Conservation (phyloP, 345 rosid genomes). For the Anacardium occidentale region DNA sequence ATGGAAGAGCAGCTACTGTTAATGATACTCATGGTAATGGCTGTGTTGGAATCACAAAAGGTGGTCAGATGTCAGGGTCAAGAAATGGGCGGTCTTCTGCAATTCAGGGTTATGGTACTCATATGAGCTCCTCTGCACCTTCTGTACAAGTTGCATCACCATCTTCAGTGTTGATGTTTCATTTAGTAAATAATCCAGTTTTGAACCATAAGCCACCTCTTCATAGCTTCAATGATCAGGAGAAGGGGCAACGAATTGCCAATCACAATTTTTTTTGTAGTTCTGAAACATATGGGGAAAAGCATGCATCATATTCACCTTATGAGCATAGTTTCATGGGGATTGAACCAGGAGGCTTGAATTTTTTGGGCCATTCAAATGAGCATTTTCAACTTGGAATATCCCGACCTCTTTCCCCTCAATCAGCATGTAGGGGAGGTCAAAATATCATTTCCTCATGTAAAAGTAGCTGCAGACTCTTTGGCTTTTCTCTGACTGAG, state of each 20-base stretch:
- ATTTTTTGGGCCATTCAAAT: conserved; percentile 21
- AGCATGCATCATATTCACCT: conserved; percentile 18
- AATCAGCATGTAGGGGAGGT: conserved; percentile 24
- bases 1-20: conserved; percentile 27
- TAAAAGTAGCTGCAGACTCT: conserved; percentile 85
- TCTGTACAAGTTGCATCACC: conserved; percentile 63
- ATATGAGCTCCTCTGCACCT: conserved; percentile 32
- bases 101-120: conserved; percentile 41
- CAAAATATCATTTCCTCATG: conserved; percentile 50
- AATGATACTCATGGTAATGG: conserved; percentile 44
- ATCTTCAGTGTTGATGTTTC: conserved; percentile 70
- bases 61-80: conserved; percentile 39
- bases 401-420: conserved; percentile 28
- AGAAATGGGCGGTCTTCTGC: conserved; percentile 55
- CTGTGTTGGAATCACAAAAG: conserved; percentile 34
- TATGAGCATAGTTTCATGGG: conserved; percentile 3
- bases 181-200: conserved; percentile 38
- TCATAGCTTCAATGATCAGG: conserved; percentile 21
- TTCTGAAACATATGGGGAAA: conserved; percentile 26
- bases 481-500: conserved; percentile 84
- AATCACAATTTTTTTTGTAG: conserved; percentile 14
- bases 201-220: conserved; percentile 17
- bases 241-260: conserved; percentile 21
- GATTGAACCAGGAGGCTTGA: conserved; percentile 20
- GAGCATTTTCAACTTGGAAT: conserved; percentile 30